Percentiles rank a stretch among this genome's conserved stretches.
These are phyloP conservation scores for Protomyces pachydermus DNA, from an alignment of 1,139 yeast genomes.

Conservation along the genomic window DNA sequence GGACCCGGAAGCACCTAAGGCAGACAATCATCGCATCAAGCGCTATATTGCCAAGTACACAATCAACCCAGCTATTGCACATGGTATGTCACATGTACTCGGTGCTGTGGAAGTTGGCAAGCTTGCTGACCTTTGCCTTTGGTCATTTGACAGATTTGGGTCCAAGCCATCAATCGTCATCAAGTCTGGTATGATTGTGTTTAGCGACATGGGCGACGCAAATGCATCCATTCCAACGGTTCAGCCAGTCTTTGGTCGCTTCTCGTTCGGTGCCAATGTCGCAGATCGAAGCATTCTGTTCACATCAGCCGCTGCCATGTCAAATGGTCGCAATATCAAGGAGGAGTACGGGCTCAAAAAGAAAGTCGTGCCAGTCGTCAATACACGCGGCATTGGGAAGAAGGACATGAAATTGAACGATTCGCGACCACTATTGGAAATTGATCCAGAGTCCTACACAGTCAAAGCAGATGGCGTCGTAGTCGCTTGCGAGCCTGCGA, in stretches of 20 bases:
- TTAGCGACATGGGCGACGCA: slow-evolving; percentile 29
- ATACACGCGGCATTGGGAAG: slow-evolving; percentile 27
- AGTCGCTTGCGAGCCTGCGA: slow-evolving; percentile 26
- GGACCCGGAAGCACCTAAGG: slow-evolving; percentile 12
- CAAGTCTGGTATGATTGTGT: slow-evolving; percentile 29
- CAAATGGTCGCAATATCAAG: slow-evolving; percentile 13
- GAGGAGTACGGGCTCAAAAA: slow-evolving; percentile 26
- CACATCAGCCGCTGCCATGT: slow-evolving; percentile 22
- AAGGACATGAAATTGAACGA: slow-evolving; percentile 27
- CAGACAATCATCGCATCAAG: slow-evolving; percentile 29
- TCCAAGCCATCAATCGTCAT: slow-evolving; percentile 23
- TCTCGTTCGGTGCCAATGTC: slow-evolving; percentile 28
- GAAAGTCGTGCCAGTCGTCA: slow-evolving; percentile 24
- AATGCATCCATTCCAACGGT: slow-evolving; percentile 30
- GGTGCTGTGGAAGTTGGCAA: slow-evolving; percentile 30
- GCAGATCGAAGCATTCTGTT: slow-evolving; percentile 25
- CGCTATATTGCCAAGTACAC: slow-evolving; percentile 30
- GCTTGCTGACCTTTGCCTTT: slow-evolving; percentile 28
- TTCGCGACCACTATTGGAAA: slow-evolving; percentile 22
- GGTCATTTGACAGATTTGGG: slow-evolving; percentile 27
- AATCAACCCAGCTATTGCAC: slow-evolving; percentile 29
- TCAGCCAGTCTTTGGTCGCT: slow-evolving; percentile 26
- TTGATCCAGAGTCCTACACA: slow-evolving; percentile 29
- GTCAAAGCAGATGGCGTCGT: slow-evolving; percentile 26
- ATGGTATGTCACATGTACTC: slow-evolving; percentile 27